phyloP scores from a whole-genome alignment of 2,329 filamentous ascomycete species.

The Fonsecaea erecta region DNA sequence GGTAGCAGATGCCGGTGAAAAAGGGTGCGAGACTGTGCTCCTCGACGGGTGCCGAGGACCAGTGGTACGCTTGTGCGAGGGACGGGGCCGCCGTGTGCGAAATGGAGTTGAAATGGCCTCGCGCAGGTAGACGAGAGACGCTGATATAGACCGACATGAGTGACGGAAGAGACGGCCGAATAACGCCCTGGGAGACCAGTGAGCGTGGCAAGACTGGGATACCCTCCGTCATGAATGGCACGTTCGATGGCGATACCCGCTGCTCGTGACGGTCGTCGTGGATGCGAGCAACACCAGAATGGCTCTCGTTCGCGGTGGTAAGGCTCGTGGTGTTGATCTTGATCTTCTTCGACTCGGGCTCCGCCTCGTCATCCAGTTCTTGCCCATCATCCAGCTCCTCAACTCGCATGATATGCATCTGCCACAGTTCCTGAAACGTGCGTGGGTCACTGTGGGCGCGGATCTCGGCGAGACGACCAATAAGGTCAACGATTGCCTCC shows the following conservation, averaged over 20 bases:
- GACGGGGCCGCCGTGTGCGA: conserved; percentile 1
- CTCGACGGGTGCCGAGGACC: conserved; percentile 26
- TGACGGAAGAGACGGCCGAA: conserved; percentile 21
- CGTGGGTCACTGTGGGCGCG: conserved; percentile 23
- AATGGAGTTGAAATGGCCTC: neutral
- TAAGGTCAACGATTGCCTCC: conserved; percentile 27
- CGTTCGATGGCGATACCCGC: conserved; percentile 12
- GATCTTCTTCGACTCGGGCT: neutral
- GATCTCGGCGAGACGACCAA: conserved; percentile 16
- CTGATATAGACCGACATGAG: conserved; percentile 29
- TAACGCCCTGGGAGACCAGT: neutral
- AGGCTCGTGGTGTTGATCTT: neutral
- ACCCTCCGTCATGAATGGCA: conserved; percentile 21
- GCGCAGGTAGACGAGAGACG: conserved; percentile 2
- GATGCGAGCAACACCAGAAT: neutral
- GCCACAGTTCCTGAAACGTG: conserved; percentile 24
- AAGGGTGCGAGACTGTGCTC: conserved; percentile 18
- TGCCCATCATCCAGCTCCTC: conserved; percentile 23
- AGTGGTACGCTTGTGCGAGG: conserved; percentile 26
- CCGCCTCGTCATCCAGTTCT: neutral
- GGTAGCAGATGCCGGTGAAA: conserved; percentile 22
- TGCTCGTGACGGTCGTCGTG: neutral
- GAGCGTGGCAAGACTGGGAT: neutral
- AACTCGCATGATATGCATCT: conserved; percentile 25
- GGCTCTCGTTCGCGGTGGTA: neutral